Conservation (phyloP, 768 basidiomycete genomes). For the Kockovaella imperatae region DNA sequence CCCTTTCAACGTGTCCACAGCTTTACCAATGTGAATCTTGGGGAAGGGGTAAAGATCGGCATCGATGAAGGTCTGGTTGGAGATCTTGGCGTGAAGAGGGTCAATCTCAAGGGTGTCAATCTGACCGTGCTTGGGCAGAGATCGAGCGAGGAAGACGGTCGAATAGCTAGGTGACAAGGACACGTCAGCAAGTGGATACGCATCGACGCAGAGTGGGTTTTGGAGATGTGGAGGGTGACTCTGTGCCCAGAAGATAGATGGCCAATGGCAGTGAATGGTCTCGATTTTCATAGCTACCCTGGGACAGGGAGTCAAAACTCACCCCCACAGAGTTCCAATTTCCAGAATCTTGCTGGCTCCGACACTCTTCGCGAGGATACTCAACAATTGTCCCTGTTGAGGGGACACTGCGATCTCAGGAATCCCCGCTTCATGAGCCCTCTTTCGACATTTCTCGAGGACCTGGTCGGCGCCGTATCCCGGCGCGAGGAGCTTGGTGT, state of each 20-base stretch:
- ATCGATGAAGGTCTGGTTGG: slow-evolving; percentile 53
- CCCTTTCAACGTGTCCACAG: slow-evolving; percentile 18
- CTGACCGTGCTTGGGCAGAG: slow-evolving; percentile 39
- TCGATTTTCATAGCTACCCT: too few relatives aligned
- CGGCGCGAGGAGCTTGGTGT: slow-evolving; percentile 13
- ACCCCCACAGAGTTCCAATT: slow-evolving; percentile 64
- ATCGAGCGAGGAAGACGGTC: slow-evolving; percentile 40
- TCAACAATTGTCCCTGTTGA: slow-evolving; percentile 49
- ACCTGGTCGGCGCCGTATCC: slow-evolving; percentile 15
- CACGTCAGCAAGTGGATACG: not conserved
- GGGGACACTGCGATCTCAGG: slow-evolving; percentile 26
- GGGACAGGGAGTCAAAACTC: slow-evolving; percentile 6
- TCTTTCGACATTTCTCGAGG: slow-evolving; percentile 4
- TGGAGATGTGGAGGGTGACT: not conserved
- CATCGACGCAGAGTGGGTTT: not conserved
- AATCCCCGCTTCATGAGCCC: slow-evolving; percentile 23
- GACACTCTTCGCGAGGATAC: slow-evolving; percentile 52
- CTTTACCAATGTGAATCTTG: slow-evolving; percentile 49
- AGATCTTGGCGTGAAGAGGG: slow-evolving; percentile 48
- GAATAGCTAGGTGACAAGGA: slow-evolving; percentile 26
- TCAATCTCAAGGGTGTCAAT: slow-evolving; percentile 42
- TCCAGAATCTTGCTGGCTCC: slow-evolving; percentile 57
- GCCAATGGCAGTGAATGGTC: not conserved
- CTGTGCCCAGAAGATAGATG: not conserved
- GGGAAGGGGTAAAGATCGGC: slow-evolving; percentile 54